A percentile compares a stretch with the other conserved stretches of the same genome.
Evolutionary conservation across 495 filamentous ascomycete genomes (phyloP).

Genomic region (Baudoinia panamericana): DNA sequence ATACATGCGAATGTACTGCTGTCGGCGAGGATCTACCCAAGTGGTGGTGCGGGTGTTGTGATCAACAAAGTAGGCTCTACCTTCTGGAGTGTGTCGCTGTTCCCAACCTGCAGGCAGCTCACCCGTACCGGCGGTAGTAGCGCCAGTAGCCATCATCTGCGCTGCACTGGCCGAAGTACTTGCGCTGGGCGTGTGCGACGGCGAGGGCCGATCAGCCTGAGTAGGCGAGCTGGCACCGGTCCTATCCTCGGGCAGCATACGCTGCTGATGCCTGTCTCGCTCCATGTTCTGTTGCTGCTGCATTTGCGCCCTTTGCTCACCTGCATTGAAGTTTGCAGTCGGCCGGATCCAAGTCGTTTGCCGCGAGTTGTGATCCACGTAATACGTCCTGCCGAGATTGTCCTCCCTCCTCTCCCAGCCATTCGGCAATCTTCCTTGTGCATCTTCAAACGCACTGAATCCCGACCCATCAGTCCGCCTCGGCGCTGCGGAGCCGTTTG

Average conservation of each 20-base stretch:
- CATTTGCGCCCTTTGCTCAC: constrained; percentile 61
- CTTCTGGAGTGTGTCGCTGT: constrained; percentile 87
- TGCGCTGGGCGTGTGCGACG: constrained; percentile 26
- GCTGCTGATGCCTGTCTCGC: constrained; percentile 82
- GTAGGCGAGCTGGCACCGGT: constrained; percentile 90
- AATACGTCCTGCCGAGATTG: constrained; percentile 94
- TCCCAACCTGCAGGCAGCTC: constrained; percentile 96
- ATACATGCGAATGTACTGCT: constrained; percentile 98
- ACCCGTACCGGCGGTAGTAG: constrained; percentile 85
- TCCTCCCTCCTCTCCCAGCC: constrained; percentile 97
- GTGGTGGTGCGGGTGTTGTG: constrained; percentile 98
- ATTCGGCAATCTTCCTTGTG: constrained; percentile 77
- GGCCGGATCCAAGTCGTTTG: constrained; percentile 94
- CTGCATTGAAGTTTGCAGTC: constrained; percentile 64
- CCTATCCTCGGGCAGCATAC: constrained; percentile 89
- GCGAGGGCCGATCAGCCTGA: constrained; percentile 45
- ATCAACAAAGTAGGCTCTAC: constrained; percentile 93
- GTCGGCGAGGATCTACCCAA: constrained; percentile 96
- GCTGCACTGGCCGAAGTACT: constrained; percentile 42
- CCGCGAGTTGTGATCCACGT: constrained; percentile 95
- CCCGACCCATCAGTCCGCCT: constrained; percentile 27
- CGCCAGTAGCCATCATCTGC: constrained; percentile 87
- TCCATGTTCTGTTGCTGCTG: constrained; percentile 84
- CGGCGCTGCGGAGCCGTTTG: constrained; percentile 4
- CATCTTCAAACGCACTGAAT: constrained; percentile 89